A percentile compares a stretch with the other conserved stretches of the same genome.
These are phyloP conservation scores for Avena eriantha DNA, from an alignment of 176 grass and related monocot species.

Conservation along the genomic window DNA sequence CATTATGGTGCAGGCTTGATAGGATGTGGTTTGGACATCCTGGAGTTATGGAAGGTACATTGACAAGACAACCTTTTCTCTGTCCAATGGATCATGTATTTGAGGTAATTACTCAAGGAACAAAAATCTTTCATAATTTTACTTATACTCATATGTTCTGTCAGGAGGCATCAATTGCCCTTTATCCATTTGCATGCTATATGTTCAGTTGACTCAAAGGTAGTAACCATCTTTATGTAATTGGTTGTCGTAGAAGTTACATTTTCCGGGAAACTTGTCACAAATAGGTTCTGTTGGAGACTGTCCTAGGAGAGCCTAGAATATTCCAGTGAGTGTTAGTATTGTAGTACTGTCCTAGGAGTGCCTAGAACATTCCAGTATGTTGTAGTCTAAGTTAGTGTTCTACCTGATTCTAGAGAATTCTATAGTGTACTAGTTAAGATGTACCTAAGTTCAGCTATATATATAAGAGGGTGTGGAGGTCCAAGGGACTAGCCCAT, in stretches of 20 bases:
- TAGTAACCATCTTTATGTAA: slow-evolving; percentile 1
- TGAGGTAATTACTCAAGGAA: slow-evolving; percentile 64
- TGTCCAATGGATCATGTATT: slow-evolving; percentile 99
- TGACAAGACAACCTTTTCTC: slow-evolving; percentile 97
- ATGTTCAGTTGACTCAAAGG: slow-evolving; percentile 18
- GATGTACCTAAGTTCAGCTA: no score
- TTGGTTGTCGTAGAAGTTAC: background rate
- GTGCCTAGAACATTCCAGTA: no score
- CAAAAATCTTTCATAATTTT: background rate
- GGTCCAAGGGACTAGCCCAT: no score
- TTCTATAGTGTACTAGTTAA: no score
- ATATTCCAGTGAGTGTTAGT: no score
- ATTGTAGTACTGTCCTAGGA: no score
- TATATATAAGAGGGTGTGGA: no score
- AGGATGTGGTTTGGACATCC: slow-evolving; percentile 98
- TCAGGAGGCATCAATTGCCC: background rate
- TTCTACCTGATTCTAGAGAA: no score
- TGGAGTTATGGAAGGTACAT: slow-evolving; percentile 87
- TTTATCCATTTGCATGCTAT: slow-evolving; percentile 27
- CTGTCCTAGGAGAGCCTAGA: no score
- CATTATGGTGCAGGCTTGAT: slow-evolving; percentile 98
- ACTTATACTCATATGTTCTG: background rate
- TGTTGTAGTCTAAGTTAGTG: no score
- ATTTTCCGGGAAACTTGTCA: background rate
- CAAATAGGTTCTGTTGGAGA: background rate